Base-by-base conservation (phyloP, 148 eudicot species). In the Linanthus parryae region DNA sequence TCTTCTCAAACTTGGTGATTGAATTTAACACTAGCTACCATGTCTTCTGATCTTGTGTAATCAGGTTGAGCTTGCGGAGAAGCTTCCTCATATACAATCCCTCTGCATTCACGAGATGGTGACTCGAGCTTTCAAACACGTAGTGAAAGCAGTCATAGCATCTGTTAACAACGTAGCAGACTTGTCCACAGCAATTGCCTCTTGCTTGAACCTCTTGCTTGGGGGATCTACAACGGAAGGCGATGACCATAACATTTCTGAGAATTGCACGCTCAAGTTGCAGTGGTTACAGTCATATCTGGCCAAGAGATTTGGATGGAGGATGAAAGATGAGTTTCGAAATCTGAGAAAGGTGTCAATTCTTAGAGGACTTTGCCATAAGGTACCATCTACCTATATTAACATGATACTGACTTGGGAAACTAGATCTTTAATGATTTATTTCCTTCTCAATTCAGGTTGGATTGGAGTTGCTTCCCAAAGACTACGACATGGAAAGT, bases 91-190 rank as follows among this genome's bases (percentile, higher is more conserved):
- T 59, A 92, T 92, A 61, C 98, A 82, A 65, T 92, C 98, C 28
- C 83, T 87, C n/a, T 92, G 98, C 72, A 67, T 87, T 56, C 99
- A 88, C 58, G 99, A 92, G 79, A 92, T 92, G 96, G 78, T 92
- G 56, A 88, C 99, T 44, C 85, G 99, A 57, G 95, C 99, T 61
- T 88, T 84, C 58, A 92, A 92, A 84, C 91, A 84, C 59, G 78
- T 88, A 3, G 71, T 88, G 54, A 79, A 71, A 70, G 96, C 99
- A 57, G 84, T 88, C 27, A 68, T 92, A 68, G 96, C 96, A 35
- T 84, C 96, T 52, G 88, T 70, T 31, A 70, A 66, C 54, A 74
- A 77, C 58, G 60, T 79, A 23, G 61, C 68, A 7, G 72, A 78
- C 59, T 55, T 82, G 59, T 71, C 99, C n/a, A 63, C 88, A 56